Base-by-base conservation (phyloP, 2,329 filamentous ascomycete species). In the Chrysosporium queenslandicum region DNA sequence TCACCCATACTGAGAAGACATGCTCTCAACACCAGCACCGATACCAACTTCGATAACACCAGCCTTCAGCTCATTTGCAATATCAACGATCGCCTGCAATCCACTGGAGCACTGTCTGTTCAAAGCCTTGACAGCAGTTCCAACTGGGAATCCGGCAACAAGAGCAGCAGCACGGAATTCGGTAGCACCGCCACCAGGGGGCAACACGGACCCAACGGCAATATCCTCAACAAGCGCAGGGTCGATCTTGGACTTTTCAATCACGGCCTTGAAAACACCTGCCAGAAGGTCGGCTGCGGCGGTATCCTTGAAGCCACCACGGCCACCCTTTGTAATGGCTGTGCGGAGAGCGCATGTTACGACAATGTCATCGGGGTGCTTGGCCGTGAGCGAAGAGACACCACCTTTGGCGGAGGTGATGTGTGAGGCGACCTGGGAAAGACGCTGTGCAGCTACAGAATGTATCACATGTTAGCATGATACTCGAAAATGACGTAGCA, bases 41-140 rank as follows among this genome's bases (percentile, higher is more conserved):
- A 97, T 82, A 61, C 92, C 92, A 57, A 97, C 73, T 60, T 97
- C 91, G 65, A 97, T 97, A 86, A 95, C 94, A 63, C 90, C 92
- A 4, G 81, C 68, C 65, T 81, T 81, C 73, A 98, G 94, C 61
- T 87, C 87, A 75, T 97, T 94, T 60, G 91, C 91, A 64, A 97
- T 85, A 68, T 97, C 91, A 55, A 92, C 85, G 65, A 87, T 88
- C 21, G 92, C 91, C 71, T 96, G 89, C 27, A 97, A 79, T 50
- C 92, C 91, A 36, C 85, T 90, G 12, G 87, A 94, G 76, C 92
- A 98, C 74, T 97, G 91, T 64, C 92, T 78, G 78, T 97, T 98
- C 68, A 96, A 73, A 54, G 83, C 82, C 73, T 86, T 88, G 53
- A 94, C 86, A n/a, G 89, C 85, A 4, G 89, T 81, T 16, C 81